Base-by-base conservation (phyloP, 768 basidiomycete genomes). In the Boletus sp. region DNA sequence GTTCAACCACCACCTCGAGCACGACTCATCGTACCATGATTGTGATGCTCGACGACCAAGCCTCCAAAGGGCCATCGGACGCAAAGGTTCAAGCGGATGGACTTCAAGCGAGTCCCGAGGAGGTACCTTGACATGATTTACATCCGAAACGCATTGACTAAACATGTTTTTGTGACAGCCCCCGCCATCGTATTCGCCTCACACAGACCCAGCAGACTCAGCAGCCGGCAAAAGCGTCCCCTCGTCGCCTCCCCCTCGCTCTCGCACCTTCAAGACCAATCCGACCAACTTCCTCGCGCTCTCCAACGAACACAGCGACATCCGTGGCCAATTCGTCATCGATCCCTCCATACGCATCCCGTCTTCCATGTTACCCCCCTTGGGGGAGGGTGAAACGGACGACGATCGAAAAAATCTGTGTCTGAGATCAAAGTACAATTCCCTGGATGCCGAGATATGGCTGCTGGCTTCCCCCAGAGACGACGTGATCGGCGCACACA, bases 291-390 rank as follows among this genome's bases (percentile, higher is more conserved):
- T 53, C 27, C 58, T 71, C 33, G 4, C 34, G 1, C 48, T 70
- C 0, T 50, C 33, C 44, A 56, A 55, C 13, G 44, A 45, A 13
- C 5, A 56, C 15, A 35, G 25, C 35, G 2, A 37, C n/a, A 34
- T 69, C 44, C 53, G 42, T 3, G 68, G 70, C 35, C 60, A 67
- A 46, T 81, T 78, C 67, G 62, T 76, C 33, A 65, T 82, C 38
- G 75, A 82, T 53, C 75, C 81, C 1, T 55, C 64, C 19, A 63
- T 81, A 21, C 30, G 47, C 11, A 70, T 82, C 42, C 79, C 81
- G 0, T 5, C 61, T 0, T 52, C 69, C 17, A 49, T 78, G 35
- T 64, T 81, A 7, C 72, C 77, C 3, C 74, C 79, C 23, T 59
- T 81, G 0, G 39, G 47, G 5, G 49, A 51, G 0, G 70, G 63